Conservation (phyloP, 345 rosid genomes). For the Corchorus olitorius region DNA sequence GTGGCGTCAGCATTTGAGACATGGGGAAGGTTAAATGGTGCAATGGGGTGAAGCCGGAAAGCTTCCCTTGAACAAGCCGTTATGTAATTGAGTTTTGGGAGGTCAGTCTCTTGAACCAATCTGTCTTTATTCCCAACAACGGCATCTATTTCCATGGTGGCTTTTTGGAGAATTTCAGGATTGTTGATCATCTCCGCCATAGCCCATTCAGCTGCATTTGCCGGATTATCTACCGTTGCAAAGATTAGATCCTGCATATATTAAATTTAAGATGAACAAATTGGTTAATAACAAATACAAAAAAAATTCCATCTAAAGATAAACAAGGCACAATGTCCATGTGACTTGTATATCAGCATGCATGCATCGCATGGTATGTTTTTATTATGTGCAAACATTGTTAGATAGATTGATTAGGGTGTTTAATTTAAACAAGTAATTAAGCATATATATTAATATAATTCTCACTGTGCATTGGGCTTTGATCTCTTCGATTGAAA, state of each 20-base stretch:
- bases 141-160: not conserved
- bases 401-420: too few species aligned
- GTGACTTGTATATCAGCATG: too few species aligned
- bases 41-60: constrained; percentile 1
- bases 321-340: too few species aligned
- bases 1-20: constrained; percentile 37
- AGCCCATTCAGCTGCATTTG: not conserved
- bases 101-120: not conserved
- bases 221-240: not conserved
- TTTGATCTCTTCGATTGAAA: constrained; percentile 13
- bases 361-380: too few species aligned
- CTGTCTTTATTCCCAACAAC: not conserved
- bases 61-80: not conserved
- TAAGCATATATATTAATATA: too few species aligned
- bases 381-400: too few species aligned
- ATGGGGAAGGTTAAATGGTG: constrained; percentile 46
- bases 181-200: not conserved
- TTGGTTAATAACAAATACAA: too few species aligned
- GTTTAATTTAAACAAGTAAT: too few species aligned
- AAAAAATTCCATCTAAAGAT: too few species aligned
- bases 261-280: too few species aligned
- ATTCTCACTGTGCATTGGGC: constrained; percentile 6
- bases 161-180: not conserved
- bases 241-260: constrained; percentile 43
- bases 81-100: not conserved